Percentiles rank a stretch among this genome's conserved stretches.
Evolutionary conservation across 2,329 filamentous ascomycete genomes (phyloP).

Genomic region (Emericellopsis atlantica): DNA sequence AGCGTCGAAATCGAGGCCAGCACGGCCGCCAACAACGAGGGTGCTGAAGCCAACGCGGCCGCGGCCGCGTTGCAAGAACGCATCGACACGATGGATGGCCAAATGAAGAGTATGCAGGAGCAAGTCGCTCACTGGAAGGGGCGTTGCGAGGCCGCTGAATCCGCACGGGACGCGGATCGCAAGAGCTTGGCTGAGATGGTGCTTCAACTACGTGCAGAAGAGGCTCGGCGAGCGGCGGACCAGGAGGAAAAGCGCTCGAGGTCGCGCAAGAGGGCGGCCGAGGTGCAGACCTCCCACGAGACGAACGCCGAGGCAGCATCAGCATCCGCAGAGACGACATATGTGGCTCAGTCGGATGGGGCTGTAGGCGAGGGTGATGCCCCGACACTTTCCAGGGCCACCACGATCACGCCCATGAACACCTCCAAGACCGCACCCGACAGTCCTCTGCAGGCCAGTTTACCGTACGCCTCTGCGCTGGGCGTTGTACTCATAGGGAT

Average conservation of each 20-base stretch:
- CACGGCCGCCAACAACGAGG: conserved; percentile 6
- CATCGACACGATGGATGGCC: conserved; percentile 62
- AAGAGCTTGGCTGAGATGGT: conserved; percentile 82
- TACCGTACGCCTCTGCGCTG: conserved; percentile 72
- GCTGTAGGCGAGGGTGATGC: conserved; percentile 14
- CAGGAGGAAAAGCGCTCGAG: conserved; percentile 25
- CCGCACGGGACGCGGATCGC: conserved; percentile 58
- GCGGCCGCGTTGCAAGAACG: conserved; percentile 41
- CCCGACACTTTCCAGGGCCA: conserved; percentile 32
- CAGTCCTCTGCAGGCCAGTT: conserved; percentile 33
- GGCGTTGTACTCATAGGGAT: conserved; percentile 72
- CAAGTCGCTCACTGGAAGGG: conserved; percentile 61
- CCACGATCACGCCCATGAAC: conserved; percentile 33
- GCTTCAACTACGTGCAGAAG: conserved; percentile 62
- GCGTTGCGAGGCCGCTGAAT: conserved; percentile 70
- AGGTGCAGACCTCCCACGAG: background rate
- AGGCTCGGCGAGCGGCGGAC: conserved; percentile 31
- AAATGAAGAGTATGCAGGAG: conserved; percentile 70
- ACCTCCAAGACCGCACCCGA: conserved; percentile 8
- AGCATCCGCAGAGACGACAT: background rate
- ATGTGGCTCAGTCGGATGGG: conserved; percentile 6
- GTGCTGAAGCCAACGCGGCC: conserved; percentile 8
- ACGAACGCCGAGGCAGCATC: background rate
- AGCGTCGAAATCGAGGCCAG: conserved; percentile 6
- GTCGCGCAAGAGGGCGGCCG: conserved; percentile 11